A percentile compares a stretch with the other conserved stretches of the same genome.
phyloP scores from a whole-genome alignment of 2,329 filamentous ascomycete species.

The Colletotrichum sansevieriae region DNA sequence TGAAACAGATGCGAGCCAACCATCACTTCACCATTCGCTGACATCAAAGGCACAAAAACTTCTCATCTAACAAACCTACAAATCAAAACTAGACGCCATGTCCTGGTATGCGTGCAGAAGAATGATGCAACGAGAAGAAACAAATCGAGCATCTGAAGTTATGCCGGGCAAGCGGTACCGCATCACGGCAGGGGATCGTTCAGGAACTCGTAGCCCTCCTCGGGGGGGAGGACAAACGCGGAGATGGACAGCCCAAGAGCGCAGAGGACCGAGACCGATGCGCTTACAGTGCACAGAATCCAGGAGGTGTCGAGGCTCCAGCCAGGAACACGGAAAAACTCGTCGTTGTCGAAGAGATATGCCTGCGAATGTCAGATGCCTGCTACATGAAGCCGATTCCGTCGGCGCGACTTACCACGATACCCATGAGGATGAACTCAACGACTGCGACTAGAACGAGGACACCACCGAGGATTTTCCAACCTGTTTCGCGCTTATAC shows the following conservation, averaged over 20 bases:
- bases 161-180: background rate
- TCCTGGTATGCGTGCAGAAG: conserved; percentile 22
- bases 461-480: conserved; percentile 79
- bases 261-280: conserved; percentile 63
- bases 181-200: conserved; percentile 54
- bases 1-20: conserved; percentile 1
- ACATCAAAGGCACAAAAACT: background rate
- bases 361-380: conserved; percentile 64
- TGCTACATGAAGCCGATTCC: too few species aligned
- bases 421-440: conserved; percentile 81
- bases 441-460: conserved; percentile 75
- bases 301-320: conserved; percentile 87
- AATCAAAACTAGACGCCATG: conserved; percentile 12
- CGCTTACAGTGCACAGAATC: conserved; percentile 75
- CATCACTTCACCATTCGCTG: conserved; percentile 3
- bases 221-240: conserved; percentile 78
- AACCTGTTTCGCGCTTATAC: conserved; percentile 83
- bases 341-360: conserved; percentile 85
- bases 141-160: background rate
- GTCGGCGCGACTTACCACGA: conserved; percentile 75
- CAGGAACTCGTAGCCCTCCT: conserved; percentile 86
- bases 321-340: conserved; percentile 82
- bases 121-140: background rate
- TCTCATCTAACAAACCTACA: background rate
- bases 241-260: conserved; percentile 74